Evolutionary conservation across 257 asterid species (phyloP), one percentile per base, ranked within the genome.

Genomic region (Handroanthus guayacan): DNA sequence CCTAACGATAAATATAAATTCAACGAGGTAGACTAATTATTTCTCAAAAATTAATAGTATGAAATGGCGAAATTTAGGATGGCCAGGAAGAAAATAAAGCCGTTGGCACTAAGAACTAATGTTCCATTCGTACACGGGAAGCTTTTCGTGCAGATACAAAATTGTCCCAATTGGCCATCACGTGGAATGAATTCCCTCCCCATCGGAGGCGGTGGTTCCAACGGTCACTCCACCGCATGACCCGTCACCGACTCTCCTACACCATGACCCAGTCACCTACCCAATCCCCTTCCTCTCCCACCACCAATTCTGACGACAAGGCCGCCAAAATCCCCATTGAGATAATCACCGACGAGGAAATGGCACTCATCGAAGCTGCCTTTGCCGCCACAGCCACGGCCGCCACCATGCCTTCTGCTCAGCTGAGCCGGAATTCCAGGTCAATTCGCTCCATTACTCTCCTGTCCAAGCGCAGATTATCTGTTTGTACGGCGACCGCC

Each of bases 311-410:
- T 31, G 71, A 65, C n/a, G 75, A 6, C 13, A 10, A 17, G 3
- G 25, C 48, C 45, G 5, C 62, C 61, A 16, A 86, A 56, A 89
- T 91, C 62, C 96, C 98, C 31, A 72, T 81, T 4, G 97, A 94
- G 60, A 88, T 91, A 64, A 75, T 89, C 71, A 75, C 85, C 78
- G 92, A 89, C 4, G 94, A 89, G 79, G 97, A 92, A 78, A 91
- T 93, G 98, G 89, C 91, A 16, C 71, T 91, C 72, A 91, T 93
- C 47, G 96, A 93, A 56, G 93, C 96, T 74, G 96, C 96, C 60
- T 80, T 90, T 38, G 85, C 88, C 77, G 80, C 91, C 44, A 66
- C 84, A 9, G 13, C 54, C 31, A 69, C 82, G 48, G 62, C 81
- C 14, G 74, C 84, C 64, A 78, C 85, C 61, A 25, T 75, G 69